Base-by-base conservation (phyloP, 2,329 filamentous ascomycete genomes). In the Fusarium odoratissimum region DNA sequence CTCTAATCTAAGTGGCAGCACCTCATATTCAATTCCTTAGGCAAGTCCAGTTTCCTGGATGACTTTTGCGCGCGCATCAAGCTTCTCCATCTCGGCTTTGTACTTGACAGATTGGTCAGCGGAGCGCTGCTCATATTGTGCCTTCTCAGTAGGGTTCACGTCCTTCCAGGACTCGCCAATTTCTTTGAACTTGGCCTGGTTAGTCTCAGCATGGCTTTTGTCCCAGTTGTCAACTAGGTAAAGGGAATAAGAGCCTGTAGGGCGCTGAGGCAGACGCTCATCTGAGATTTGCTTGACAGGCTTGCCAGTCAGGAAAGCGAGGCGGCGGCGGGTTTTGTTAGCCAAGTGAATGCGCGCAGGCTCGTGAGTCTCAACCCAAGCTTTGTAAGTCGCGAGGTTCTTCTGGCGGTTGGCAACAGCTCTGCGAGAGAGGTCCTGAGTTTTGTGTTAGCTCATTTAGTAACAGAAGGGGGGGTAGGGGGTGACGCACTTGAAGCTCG, bases 301-400 rank as follows among this genome's bases (percentile, higher is more conserved):
- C 60, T 83, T 81, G 59, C 77, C 81, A 62, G 78, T 79, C 51
- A 90, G 82, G 33, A 57, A 59, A 25, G 23, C 42, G 28, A 73
- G 35, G 31, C 67, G 69, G 12, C 49, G 69, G 62, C 88, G 88
- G 28, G 87, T 86, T 5, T 67, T 70, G 81, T 88, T 89, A 68
- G 88, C 87, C 5, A 79, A 67, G 52, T 76, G 69, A 59, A 89
- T 85, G 35, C 82, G 79, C 56, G 78, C 75, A 6, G 81, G 78
- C 7, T 83, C 77, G 72, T 84, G 77, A 33, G 78, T 80, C 66
- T 85, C 80, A n/a, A 89, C 77, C 88, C 88, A 90, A 21, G 81
- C 79, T 79, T 84, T 83, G 75, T 82, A 81, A 23, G 77, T 73
- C 13, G 77, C 81, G 13, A 78, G 73, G 75, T 88, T 88, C 73